Evolutionary conservation across 2,329 filamentous ascomycete genomes (phyloP).

Genomic region (Harringtonia aguacate): DNA sequence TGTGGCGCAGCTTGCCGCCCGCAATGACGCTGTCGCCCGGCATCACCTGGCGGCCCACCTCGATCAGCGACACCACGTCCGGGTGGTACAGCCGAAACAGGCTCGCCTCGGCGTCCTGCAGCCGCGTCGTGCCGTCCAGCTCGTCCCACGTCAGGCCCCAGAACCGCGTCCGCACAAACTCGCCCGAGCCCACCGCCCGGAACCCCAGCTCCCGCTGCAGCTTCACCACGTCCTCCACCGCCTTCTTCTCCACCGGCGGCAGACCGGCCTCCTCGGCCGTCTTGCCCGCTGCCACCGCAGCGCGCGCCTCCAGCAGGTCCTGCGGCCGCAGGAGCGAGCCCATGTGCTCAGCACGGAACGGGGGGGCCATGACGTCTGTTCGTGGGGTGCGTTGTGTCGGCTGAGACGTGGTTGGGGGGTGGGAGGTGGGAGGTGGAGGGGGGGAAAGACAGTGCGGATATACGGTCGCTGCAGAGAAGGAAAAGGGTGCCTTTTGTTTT

Average conservation of each 20-base stretch:
- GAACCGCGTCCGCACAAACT: slow-evolving; percentile 48
- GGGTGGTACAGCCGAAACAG: slow-evolving; percentile 45
- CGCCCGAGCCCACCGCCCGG: slow-evolving; percentile 58
- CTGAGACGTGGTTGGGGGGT: not conserved
- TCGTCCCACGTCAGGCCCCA: slow-evolving; percentile 45
- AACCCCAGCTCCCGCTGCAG: slow-evolving; percentile 57
- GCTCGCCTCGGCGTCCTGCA: slow-evolving; percentile 38
- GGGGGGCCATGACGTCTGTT: slow-evolving; percentile 22
- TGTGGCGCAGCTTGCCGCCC: slow-evolving; percentile 33
- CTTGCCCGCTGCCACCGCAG: slow-evolving; percentile 43
- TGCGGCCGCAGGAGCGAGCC: slow-evolving; percentile 24
- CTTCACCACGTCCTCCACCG: slow-evolving; percentile 56
- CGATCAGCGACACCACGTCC: slow-evolving; percentile 42
- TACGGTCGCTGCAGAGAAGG: too few species aligned
- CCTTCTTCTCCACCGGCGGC: slow-evolving; percentile 49
- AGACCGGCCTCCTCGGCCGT: slow-evolving; percentile 44
- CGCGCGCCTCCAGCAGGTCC: slow-evolving; percentile 35
- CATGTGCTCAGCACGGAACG: slow-evolving; percentile 24
- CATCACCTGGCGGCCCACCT: slow-evolving; percentile 42
- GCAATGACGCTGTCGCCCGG: slow-evolving; percentile 45
- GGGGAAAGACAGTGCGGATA: not conserved
- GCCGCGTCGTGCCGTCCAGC: slow-evolving; percentile 35
- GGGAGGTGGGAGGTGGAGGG: not conserved
- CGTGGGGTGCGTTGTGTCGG: slow-evolving; percentile 1
- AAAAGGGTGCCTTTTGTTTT: too few species aligned